Evolutionary conservation across 768 basidiomycete genomes (phyloP).

Genomic region (Serendipita indica): DNA sequence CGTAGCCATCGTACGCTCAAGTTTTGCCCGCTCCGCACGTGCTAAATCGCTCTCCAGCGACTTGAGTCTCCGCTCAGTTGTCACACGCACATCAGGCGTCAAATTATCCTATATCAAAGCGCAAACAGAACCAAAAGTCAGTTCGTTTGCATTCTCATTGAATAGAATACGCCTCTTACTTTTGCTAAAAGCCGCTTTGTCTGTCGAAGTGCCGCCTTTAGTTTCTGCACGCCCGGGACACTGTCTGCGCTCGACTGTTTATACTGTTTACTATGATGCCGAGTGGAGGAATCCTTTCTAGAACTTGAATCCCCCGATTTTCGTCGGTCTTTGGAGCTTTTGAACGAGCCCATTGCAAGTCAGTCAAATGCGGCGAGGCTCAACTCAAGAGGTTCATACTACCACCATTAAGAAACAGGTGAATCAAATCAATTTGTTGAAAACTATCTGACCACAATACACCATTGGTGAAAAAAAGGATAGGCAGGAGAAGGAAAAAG

Average conservation of each 20-base stretch:
- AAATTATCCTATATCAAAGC: slow-evolving; percentile 45
- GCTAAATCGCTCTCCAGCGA: slow-evolving; percentile 60
- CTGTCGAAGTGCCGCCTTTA: slow-evolving; percentile 75
- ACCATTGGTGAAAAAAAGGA: too few species aligned
- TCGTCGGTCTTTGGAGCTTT: too few species aligned
- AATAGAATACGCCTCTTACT: slow-evolving; percentile 26
- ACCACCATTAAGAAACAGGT: too few species aligned
- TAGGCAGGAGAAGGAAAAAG: too few species aligned
- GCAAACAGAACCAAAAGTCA: neutral
- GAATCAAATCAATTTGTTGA: too few species aligned
- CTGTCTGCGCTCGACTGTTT: neutral
- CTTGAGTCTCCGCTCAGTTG: slow-evolving; percentile 64
- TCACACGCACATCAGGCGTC: slow-evolving; percentile 70
- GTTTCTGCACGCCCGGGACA: slow-evolving; percentile 63
- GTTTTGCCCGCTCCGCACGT: slow-evolving; percentile 43
- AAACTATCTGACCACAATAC: too few species aligned
- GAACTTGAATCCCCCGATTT: too few species aligned
- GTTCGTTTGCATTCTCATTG: slow-evolving; percentile 1
- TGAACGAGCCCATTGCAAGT: too few species aligned
- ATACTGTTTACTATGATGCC: neutral
- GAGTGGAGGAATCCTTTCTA: neutral
- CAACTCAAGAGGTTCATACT: too few species aligned
- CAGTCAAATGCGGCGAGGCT: too few species aligned
- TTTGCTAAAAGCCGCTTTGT: slow-evolving; percentile 69
- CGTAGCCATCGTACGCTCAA: slow-evolving; percentile 57